These are phyloP conservation scores for Rhynchospora tenuis DNA, from an alignment of 176 grass and related monocot genomes.

Conservation along the genomic window DNA sequence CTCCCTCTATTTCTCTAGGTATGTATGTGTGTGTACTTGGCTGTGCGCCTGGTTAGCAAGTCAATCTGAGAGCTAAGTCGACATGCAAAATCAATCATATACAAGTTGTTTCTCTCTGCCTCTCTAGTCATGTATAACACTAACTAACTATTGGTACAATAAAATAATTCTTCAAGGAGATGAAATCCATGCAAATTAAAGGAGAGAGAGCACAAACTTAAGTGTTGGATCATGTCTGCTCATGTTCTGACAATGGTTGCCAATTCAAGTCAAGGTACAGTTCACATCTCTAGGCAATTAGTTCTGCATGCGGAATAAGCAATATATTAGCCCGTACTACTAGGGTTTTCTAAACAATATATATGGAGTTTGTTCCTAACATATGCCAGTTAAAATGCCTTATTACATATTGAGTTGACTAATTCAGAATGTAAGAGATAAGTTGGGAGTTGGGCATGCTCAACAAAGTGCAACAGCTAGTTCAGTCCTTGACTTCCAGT, in stretches of 20 bases:
- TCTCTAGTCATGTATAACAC: conserved; percentile 1
- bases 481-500: no score
- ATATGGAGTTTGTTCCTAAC: background rate
- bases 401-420: background rate
- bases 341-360: background rate
- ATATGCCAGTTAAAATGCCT: background rate
- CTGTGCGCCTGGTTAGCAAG: background rate
- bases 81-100: background rate
- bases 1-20: background rate
- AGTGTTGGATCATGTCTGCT: conserved; percentile 33
- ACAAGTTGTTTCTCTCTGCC: background rate
- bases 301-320: background rate
- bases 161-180: background rate
- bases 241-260: conserved; percentile 5
- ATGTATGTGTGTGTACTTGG: background rate
- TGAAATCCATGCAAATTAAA: background rate
- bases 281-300: background rate
- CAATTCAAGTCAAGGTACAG: background rate
- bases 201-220: conserved; percentile 20
- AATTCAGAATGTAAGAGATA: no score
- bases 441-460: no score
- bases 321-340: conserved; percentile 11
- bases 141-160: background rate
- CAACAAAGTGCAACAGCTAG: no score
- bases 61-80: background rate